Conservation (phyloP, 768 basidiomycete genomes). For the Mycena metata region DNA sequence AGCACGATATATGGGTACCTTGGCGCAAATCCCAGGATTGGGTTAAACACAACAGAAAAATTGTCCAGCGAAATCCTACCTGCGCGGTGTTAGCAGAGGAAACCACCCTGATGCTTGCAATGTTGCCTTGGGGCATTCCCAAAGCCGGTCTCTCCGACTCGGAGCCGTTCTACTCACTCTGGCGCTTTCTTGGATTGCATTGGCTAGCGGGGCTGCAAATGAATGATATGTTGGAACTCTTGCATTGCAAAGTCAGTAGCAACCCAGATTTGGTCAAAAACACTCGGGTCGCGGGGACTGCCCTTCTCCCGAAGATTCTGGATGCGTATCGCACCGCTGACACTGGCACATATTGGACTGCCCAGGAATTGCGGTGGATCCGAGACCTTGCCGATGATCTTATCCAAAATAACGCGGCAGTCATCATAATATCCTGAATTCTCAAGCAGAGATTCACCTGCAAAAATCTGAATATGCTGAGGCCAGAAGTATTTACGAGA, state of each 20-base stretch:
- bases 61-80: not conserved
- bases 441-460: too few relatives aligned
- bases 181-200: not conserved
- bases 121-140: not conserved
- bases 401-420: too few relatives aligned
- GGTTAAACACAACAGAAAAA: not conserved
- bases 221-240: constrained; percentile 22
- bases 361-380: too few relatives aligned
- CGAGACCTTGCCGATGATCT: too few relatives aligned
- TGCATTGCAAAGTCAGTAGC: constrained; percentile 6
- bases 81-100: not conserved
- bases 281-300: constrained; percentile 2
- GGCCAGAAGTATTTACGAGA: too few relatives aligned
- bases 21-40: not conserved
- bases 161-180: not conserved
- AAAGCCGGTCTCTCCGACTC: not conserved
- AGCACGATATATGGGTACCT: not conserved
- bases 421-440: too few relatives aligned
- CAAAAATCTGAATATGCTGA: too few relatives aligned
- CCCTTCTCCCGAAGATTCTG: not conserved
- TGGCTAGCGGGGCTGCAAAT: constrained; percentile 24
- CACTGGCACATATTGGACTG: too few relatives aligned
- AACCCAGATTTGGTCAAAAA: not conserved
- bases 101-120: not conserved
- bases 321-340: constrained; percentile 1